Conservation (phyloP, 306 rosid genomes). For the Cyamopsis tetragonoloba region DNA sequence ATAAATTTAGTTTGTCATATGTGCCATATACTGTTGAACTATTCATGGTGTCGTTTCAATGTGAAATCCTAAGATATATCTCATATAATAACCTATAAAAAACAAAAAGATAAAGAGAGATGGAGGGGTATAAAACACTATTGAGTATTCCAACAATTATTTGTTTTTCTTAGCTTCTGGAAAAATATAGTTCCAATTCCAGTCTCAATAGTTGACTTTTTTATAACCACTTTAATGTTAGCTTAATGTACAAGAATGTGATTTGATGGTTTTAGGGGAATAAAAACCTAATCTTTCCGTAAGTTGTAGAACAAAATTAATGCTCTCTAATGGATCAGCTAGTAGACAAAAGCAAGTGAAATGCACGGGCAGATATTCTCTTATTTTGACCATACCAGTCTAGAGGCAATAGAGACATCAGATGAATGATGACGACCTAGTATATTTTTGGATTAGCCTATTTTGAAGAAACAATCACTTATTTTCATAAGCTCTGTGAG, state of each 20-base stretch:
- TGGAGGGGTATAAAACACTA: neutral
- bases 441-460: no score
- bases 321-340: neutral
- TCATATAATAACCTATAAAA: neutral
- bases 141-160: neutral
- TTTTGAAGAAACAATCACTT: no score
- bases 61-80: constrained; percentile 6
- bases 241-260: neutral
- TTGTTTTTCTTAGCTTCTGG: neutral
- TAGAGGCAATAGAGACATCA: neutral
- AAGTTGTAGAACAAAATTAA: neutral
- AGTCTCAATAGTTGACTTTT: neutral
- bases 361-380: constrained; percentile 3
- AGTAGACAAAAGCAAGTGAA: neutral
- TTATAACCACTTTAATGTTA: neutral
- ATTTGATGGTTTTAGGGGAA: neutral
- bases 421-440: no score
- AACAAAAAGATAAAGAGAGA: neutral
- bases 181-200: neutral
- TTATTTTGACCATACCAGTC: neutral
- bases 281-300: neutral
- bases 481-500: no score
- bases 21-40: neutral
- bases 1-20: neutral
- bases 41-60: neutral